Evolutionary conservation across 345 rosid genomes (phyloP).

Genomic region (Brassica rapa): DNA sequence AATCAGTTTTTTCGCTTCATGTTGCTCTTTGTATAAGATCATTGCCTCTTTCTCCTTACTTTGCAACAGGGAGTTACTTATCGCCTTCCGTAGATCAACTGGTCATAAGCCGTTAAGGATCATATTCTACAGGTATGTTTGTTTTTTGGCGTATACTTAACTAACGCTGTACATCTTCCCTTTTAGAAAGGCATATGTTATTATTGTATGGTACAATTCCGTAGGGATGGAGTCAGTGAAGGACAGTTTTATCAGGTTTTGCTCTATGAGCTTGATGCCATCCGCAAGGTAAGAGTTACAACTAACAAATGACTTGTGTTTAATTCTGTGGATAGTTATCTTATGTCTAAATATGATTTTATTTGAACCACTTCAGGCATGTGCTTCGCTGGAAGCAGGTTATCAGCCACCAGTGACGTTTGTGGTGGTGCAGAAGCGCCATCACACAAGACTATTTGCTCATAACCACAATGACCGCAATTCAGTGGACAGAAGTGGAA

Average conservation of each 20-base stretch:
- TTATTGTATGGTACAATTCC: neutral
- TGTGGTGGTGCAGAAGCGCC: constrained; percentile 99
- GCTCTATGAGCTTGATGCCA: constrained; percentile 94
- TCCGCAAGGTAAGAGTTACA: constrained; percentile 65
- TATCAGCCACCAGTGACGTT: constrained; percentile 99
- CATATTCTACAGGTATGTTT: constrained; percentile 82
- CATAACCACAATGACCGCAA: constrained; percentile 68
- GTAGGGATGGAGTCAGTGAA: constrained; percentile 97
- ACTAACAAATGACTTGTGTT: neutral
- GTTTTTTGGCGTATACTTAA: neutral
- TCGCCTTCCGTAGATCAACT: constrained; percentile 94
- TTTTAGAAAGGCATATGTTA: neutral
- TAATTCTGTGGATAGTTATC: neutral
- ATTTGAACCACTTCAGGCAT: constrained; percentile 55
- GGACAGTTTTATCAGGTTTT: constrained; percentile 97
- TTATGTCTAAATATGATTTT: neutral
- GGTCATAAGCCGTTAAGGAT: constrained; percentile 95
- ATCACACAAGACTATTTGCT: constrained; percentile 96
- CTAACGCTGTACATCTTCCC: neutral
- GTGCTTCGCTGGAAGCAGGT: constrained; percentile 92
- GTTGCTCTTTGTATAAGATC: constrained; percentile 4
- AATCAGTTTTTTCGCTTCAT: neutral
- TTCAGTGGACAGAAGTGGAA: constrained; percentile 88
- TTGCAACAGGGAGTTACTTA: constrained; percentile 74
- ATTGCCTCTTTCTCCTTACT: neutral